These are phyloP conservation scores for Halteria grandinella DNA, from an alignment of 73 alveolate genomes.

Conservation along the genomic window DNA sequence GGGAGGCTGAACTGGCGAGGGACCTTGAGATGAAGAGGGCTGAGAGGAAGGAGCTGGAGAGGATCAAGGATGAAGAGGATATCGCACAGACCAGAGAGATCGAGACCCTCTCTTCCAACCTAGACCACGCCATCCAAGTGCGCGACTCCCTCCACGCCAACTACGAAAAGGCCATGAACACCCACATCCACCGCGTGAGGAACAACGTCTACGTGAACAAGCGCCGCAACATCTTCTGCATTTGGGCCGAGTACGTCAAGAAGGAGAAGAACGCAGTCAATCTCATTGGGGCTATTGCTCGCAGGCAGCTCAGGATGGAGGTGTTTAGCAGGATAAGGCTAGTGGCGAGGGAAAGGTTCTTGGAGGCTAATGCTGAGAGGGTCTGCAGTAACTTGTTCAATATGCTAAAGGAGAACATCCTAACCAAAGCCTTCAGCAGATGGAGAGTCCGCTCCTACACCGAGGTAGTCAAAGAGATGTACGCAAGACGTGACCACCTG, in stretches of 20 bases:
- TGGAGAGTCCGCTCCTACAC: slow-evolving; percentile 48
- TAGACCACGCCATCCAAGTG: slow-evolving; percentile 2
- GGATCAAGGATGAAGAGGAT: slow-evolving; percentile 31
- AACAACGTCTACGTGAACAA: slow-evolving; percentile 62
- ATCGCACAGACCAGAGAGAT: slow-evolving; percentile 7
- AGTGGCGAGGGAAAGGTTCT: slow-evolving; percentile 53
- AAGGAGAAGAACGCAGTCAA: slow-evolving; percentile 61
- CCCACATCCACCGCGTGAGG: slow-evolving; percentile 16
- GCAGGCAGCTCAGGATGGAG: slow-evolving; percentile 53
- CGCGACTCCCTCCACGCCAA: slow-evolving; percentile 21
- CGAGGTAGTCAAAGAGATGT: slow-evolving; percentile 18
- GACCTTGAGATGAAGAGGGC: slow-evolving; percentile 22
- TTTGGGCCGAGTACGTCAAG: slow-evolving; percentile 60
- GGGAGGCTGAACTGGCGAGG: slow-evolving; percentile 38
- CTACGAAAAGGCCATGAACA: slow-evolving; percentile 52
- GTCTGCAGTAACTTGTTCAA: slow-evolving; percentile 8
- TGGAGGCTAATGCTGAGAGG: slow-evolving; percentile 48
- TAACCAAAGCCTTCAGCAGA: slow-evolving; percentile 31
- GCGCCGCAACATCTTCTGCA: slow-evolving; percentile 50
- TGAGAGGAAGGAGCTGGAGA: slow-evolving; percentile 4
- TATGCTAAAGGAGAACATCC: slow-evolving; percentile 21
- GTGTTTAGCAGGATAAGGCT: slow-evolving; percentile 57
- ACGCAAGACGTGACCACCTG: background rate
- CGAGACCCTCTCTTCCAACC: slow-evolving; percentile 1
- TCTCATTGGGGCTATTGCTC: slow-evolving; percentile 57